Evolutionary conservation across 2,329 filamentous ascomycete species (phyloP).

Genomic region (Aurifilum marmelostoma): DNA sequence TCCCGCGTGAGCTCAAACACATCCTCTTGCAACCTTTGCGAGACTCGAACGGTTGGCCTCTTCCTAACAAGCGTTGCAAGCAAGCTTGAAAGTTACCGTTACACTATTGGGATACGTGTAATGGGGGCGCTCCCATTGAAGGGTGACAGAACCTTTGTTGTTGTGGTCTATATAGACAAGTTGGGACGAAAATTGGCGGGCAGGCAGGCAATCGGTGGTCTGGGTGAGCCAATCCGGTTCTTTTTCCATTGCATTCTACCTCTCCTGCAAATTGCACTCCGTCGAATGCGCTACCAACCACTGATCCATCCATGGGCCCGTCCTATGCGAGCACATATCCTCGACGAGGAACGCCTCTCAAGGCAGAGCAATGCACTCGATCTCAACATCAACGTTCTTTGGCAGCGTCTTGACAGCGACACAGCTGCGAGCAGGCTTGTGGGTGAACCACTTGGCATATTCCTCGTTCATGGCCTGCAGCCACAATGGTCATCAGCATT

Average conservation of each 20-base stretch:
- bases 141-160: background rate
- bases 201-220: background rate
- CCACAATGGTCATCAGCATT: background rate
- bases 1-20: constrained; percentile 15
- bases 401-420: constrained; percentile 89
- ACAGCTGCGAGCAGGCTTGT: constrained; percentile 87
- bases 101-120: constrained; percentile 9
- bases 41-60: constrained; percentile 6
- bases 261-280: background rate
- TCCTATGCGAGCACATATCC: background rate
- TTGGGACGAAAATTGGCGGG: background rate
- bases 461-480: constrained; percentile 77
- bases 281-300: background rate
- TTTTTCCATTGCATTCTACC: constrained; percentile 12
- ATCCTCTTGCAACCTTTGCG: constrained; percentile 21
- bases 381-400: constrained; percentile 85
- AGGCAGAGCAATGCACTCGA: constrained; percentile 81
- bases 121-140: background rate
- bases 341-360: constrained; percentile 37
- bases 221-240: background rate
- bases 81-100: constrained; percentile 9
- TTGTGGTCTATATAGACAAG: background rate
- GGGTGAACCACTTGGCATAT: constrained; percentile 80
- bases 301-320: too few relatives aligned
- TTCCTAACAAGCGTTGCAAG: background rate